phyloP scores from a whole-genome alignment of 345 rosid species.

The Brassica nigra region DNA sequence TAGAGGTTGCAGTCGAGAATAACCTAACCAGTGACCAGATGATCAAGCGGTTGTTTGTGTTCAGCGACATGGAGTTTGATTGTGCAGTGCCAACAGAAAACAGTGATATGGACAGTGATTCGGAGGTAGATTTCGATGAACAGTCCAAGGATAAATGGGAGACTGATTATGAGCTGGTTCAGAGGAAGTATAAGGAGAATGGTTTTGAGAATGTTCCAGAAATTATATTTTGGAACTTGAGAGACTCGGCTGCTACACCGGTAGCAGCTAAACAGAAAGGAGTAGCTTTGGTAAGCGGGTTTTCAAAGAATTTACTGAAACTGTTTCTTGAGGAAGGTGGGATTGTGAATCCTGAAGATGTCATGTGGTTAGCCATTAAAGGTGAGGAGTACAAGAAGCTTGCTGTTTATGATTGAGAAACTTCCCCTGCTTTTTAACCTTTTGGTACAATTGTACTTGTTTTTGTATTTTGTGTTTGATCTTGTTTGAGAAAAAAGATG shows the following conservation, averaged over 20 bases:
- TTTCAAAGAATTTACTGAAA: conserved; percentile 47
- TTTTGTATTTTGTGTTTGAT: background rate
- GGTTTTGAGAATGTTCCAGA: conserved; percentile 54
- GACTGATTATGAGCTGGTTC: conserved; percentile 47
- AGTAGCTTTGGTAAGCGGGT: conserved; percentile 49
- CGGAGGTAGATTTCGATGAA: background rate
- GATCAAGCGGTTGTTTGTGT: conserved; percentile 64
- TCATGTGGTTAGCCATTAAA: conserved; percentile 43
- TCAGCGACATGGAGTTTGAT: conserved; percentile 71
- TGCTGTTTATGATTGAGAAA: conserved; percentile 30
- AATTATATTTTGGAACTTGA: conserved; percentile 48
- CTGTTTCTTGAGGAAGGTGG: conserved; percentile 47
- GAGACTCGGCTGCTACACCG: conserved; percentile 40
- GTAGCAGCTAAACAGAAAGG: conserved; percentile 38
- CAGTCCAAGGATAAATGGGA: conserved; percentile 42
- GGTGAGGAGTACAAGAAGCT: conserved; percentile 43
- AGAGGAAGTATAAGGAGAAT: conserved; percentile 47
- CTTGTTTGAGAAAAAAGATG: conserved; percentile 4
- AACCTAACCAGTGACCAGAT: conserved; percentile 50
- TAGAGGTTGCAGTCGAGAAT: conserved; percentile 49
- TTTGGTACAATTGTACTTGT: background rate
- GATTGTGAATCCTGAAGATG: conserved; percentile 34
- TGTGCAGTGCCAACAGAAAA: conserved; percentile 38
- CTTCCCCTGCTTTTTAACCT: background rate
- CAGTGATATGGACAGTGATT: background rate